phyloP scores from a whole-genome alignment of 202 grass and related monocot genomes.

The Hordeum pubiflorum region DNA sequence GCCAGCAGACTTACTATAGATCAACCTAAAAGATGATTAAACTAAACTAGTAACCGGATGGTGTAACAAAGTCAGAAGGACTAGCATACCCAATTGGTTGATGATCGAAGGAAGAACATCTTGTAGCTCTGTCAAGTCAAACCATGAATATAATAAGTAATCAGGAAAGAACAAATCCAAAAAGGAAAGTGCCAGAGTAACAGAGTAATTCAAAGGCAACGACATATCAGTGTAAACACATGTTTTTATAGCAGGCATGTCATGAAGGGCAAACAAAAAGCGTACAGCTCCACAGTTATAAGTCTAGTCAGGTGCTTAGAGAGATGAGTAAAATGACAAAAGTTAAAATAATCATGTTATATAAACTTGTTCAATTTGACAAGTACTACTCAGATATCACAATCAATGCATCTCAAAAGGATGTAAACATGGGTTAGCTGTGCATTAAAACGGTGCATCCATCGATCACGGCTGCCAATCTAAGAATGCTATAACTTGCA shows the following conservation, averaged over 20 bases:
- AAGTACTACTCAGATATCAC: background rate
- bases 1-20: background rate
- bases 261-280: background rate
- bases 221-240: background rate
- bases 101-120: constrained; percentile 62
- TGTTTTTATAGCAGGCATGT: background rate
- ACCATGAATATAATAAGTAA: background rate
- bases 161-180: background rate
- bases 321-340: background rate
- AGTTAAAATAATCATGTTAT: background rate
- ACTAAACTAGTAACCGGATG: background rate
- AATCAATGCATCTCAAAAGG: background rate
- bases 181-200: background rate
- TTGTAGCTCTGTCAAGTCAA: constrained; percentile 48
- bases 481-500: background rate
- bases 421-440: background rate
- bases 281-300: background rate
- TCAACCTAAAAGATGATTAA: background rate
- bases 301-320: background rate
- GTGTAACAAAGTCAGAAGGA: background rate
- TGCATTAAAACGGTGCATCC: background rate
- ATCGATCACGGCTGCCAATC: background rate
- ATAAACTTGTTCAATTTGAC: background rate
- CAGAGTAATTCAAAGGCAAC: background rate
- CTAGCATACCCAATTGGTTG: constrained; percentile 52